These are phyloP conservation scores for Sporisorium scitamineum DNA, from an alignment of 1,284 basidiomycete genomes.

Conservation along the genomic window DNA sequence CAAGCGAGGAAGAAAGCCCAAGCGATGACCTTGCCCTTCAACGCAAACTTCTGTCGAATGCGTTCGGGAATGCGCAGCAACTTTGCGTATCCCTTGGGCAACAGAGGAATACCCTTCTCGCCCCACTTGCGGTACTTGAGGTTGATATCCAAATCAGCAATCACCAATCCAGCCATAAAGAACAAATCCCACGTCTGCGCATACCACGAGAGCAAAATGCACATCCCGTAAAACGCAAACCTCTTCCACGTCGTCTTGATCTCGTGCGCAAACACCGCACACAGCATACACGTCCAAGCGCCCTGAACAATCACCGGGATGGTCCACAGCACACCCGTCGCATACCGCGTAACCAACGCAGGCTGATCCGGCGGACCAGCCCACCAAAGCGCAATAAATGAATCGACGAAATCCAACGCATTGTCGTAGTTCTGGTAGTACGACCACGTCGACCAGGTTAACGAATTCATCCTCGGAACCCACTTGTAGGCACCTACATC, in stretches of 20 bases:
- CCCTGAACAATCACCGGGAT: conserved; percentile 61
- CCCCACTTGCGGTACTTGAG: conserved; percentile 58
- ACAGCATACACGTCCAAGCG: conserved; percentile 56
- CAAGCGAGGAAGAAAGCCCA: conserved; percentile 58
- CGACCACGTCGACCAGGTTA: conserved; percentile 60
- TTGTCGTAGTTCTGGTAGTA: conserved; percentile 62
- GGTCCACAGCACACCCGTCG: conserved; percentile 65
- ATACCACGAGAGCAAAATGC: conserved; percentile 58
- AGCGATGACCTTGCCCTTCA: conserved; percentile 53
- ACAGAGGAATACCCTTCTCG: conserved; percentile 44
- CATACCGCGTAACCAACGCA: conserved; percentile 53
- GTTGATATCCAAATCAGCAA: conserved; percentile 60
- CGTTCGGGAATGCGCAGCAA: conserved; percentile 37
- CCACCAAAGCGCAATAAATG: conserved; percentile 59
- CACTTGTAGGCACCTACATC: conserved; percentile 59
- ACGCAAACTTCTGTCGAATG: conserved; percentile 38
- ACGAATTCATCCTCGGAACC: conserved; percentile 52
- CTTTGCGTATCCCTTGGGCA: conserved; percentile 34
- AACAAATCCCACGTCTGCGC: conserved; percentile 60
- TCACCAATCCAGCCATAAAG: conserved; percentile 61
- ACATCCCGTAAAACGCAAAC: conserved; percentile 54
- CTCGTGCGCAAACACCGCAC: conserved; percentile 57
- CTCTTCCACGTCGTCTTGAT: conserved; percentile 59
- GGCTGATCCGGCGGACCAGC: conserved; percentile 50
- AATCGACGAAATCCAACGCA: conserved; percentile 50